Conservation (phyloP, 148 eudicot species). For the Rhododendron mucronatum region DNA sequence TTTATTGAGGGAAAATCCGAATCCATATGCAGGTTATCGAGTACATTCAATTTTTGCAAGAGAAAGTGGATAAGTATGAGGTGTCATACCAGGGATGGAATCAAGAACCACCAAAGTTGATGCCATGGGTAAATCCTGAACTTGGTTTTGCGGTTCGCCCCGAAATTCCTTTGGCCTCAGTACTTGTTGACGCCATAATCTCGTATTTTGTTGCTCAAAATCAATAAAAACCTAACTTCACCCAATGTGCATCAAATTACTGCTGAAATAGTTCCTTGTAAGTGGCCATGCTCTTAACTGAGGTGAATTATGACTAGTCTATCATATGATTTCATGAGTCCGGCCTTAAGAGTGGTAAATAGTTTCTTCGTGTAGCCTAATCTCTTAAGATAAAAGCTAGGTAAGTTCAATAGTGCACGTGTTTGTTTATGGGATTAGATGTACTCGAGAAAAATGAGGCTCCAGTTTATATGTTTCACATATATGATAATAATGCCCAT, state of each 20-base stretch:
- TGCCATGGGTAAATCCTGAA: slow-evolving; percentile 52
- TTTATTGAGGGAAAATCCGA: background rate
- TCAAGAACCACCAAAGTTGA: slow-evolving; percentile 51
- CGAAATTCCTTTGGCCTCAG: background rate
- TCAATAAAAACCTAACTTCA: background rate
- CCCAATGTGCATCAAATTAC: background rate
- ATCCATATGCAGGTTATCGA: slow-evolving; percentile 65
- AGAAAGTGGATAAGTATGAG: slow-evolving; percentile 75
- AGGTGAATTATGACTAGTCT: background rate
- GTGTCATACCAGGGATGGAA: slow-evolving; percentile 75
- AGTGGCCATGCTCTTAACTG: background rate
- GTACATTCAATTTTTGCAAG: slow-evolving; percentile 82
- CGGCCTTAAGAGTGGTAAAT: background rate
- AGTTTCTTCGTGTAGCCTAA: background rate
- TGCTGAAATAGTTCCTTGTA: background rate
- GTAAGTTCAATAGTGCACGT: background rate
- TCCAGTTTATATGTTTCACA: background rate
- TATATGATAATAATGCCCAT: background rate
- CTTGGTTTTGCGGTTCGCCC: background rate
- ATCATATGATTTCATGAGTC: background rate
- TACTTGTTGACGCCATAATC: background rate
- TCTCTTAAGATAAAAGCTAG: background rate
- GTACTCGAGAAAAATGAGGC: background rate
- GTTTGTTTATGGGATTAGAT: background rate
- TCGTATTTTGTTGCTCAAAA: background rate